A percentile compares a stretch with the other conserved stretches of the same genome.
Evolutionary conservation across 2,329 filamentous ascomycete species (phyloP).

Genomic region (Sporothrix luriei): DNA sequence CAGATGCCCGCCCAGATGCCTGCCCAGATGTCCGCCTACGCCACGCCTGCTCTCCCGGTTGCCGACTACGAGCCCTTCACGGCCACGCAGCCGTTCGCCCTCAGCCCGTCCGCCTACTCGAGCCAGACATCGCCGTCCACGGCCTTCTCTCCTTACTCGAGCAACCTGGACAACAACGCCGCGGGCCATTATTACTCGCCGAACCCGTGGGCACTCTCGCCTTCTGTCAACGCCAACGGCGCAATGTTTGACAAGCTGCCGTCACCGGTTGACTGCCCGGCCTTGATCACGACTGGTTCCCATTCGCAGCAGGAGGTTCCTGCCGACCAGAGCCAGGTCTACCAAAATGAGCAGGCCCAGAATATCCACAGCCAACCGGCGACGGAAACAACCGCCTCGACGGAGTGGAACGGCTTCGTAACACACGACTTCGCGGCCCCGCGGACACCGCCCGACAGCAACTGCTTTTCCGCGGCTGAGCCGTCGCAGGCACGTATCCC

Average conservation of each 20-base stretch:
- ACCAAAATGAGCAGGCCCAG: conserved; percentile 22
- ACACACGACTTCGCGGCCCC: conserved; percentile 51
- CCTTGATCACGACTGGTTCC: conserved; percentile 25
- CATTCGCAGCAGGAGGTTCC: conserved; percentile 12
- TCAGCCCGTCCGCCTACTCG: conserved; percentile 59
- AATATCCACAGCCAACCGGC: conserved; percentile 1
- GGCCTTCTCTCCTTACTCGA: conserved; percentile 56
- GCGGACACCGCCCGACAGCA: conserved; percentile 53
- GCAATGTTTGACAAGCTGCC: conserved; percentile 35
- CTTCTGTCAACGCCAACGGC: conserved; percentile 32
- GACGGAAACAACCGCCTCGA: not conserved
- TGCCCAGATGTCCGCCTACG: conserved; percentile 18
- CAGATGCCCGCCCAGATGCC: not conserved
- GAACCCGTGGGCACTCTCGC: conserved; percentile 45
- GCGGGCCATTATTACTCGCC: conserved; percentile 46
- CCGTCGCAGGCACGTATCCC: conserved; percentile 50
- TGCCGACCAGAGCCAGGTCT: not conserved
- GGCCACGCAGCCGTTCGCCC: conserved; percentile 51
- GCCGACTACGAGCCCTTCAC: conserved; percentile 45
- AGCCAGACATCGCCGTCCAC: conserved; percentile 60
- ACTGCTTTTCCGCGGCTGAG: conserved; percentile 54
- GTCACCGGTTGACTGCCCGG: conserved; percentile 35
- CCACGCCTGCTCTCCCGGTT: conserved; percentile 15
- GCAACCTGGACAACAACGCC: conserved; percentile 40
- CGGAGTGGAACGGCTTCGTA: conserved; percentile 32